Evolutionary conservation across 179 eudicot species (phyloP).

Genomic region (Carnegiea gigantea): DNA sequence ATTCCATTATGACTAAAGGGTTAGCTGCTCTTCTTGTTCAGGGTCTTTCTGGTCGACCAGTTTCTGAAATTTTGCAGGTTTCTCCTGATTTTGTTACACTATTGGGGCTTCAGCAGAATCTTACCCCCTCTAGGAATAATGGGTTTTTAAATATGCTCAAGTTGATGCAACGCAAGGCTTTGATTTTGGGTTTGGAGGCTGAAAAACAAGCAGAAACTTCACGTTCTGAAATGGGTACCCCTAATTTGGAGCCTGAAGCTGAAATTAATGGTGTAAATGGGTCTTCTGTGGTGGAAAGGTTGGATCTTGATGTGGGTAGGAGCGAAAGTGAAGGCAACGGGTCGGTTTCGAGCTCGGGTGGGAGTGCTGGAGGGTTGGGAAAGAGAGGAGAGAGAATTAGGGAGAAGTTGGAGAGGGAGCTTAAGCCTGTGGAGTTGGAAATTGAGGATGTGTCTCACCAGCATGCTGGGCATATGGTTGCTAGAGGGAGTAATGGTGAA

Average conservation of each 20-base stretch:
- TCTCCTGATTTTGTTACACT: constrained; percentile 68
- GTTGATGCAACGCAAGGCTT: constrained; percentile 78
- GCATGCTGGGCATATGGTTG: constrained; percentile 88
- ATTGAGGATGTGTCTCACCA: constrained; percentile 83
- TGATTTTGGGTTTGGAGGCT: constrained; percentile 54
- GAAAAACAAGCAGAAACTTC: constrained; percentile 34
- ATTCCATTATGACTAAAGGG: constrained; percentile 67
- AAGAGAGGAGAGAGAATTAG: constrained; percentile 66
- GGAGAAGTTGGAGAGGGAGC: constrained; percentile 60
- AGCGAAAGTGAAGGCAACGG: neutral
- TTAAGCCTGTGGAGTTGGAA: constrained; percentile 57
- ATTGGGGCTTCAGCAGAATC: constrained; percentile 75
- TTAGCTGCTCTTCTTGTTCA: constrained; percentile 79
- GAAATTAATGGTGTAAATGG: constrained; percentile 23
- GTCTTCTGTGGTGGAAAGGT: constrained; percentile 26
- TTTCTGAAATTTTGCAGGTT: constrained; percentile 57
- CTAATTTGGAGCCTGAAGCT: constrained; percentile 3
- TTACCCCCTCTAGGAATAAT: constrained; percentile 86
- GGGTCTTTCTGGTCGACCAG: constrained; percentile 73
- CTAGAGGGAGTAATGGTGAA: constrained; percentile 65
- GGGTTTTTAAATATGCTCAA: constrained; percentile 88
- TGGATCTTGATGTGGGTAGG: constrained; percentile 2
- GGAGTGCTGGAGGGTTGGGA: constrained; percentile 33
- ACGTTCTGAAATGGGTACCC: constrained; percentile 12
- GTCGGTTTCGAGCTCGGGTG: constrained; percentile 9